These are phyloP conservation scores for Scheffersomyces ergatensis DNA, from an alignment of 805 yeast species.

Conservation along the genomic window DNA sequence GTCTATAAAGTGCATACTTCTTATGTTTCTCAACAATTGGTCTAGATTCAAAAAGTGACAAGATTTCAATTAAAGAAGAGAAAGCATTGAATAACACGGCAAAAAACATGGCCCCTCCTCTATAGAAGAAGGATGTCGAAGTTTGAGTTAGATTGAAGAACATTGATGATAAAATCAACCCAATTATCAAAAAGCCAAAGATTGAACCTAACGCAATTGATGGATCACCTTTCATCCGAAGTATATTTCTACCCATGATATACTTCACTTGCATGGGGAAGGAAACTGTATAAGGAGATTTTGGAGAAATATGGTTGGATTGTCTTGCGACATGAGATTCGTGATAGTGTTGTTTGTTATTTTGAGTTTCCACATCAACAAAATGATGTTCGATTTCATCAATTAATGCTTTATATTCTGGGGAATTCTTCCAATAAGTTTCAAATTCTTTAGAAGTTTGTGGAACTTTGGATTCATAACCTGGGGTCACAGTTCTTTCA, in stretches of 20 bases:
- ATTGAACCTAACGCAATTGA: conserved; percentile 52
- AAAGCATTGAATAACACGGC: conserved; percentile 61
- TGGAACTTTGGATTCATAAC: conserved; percentile 53
- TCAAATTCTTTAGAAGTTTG: conserved; percentile 57
- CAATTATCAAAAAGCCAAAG: conserved; percentile 53
- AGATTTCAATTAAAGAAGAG: conserved; percentile 57
- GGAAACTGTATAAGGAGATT: conserved; percentile 39
- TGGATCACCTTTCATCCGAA: conserved; percentile 54
- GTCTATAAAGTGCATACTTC: conserved; percentile 68
- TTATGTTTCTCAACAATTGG: conserved; percentile 71
- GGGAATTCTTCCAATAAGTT: conserved; percentile 56
- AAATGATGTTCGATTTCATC: conserved; percentile 43
- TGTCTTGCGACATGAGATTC: conserved; percentile 35
- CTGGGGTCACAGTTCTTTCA: conserved; percentile 51
- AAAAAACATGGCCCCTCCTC: conserved; percentile 64
- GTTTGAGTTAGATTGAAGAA: conserved; percentile 49
- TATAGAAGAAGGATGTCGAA: conserved; percentile 56
- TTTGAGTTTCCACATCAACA: conserved; percentile 14
- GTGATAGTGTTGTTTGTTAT: conserved; percentile 16
- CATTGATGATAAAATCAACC: conserved; percentile 60
- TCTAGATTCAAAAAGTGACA: conserved; percentile 57
- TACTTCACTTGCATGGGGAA: conserved; percentile 50
- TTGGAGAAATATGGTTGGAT: conserved; percentile 31
- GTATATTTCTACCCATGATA: conserved; percentile 52
- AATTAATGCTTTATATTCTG: conserved; percentile 42